phyloP scores from a whole-genome alignment of 192 early-diverging fungal species.

The Entomortierella lignicola region DNA sequence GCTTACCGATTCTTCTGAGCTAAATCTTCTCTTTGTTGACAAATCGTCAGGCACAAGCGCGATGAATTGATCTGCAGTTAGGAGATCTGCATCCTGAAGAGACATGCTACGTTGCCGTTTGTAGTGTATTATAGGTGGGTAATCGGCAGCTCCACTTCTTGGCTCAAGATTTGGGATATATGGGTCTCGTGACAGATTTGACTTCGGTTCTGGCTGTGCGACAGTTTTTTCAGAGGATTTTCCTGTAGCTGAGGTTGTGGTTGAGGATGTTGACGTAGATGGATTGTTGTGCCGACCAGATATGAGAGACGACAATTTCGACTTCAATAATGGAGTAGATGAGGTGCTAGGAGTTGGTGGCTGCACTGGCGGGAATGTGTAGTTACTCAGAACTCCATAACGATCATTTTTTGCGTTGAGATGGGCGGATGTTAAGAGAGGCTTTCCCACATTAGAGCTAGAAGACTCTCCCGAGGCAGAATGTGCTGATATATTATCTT shows the following conservation, averaged over 20 bases:
- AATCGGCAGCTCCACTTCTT: constrained; percentile 32
- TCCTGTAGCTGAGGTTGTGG: not conserved
- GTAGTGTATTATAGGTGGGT: constrained; percentile 21
- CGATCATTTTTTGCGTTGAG: not conserved
- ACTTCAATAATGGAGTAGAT: not conserved
- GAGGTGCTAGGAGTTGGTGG: not conserved
- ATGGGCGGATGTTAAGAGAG: not conserved
- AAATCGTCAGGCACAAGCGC: constrained; percentile 40
- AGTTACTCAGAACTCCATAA: not conserved
- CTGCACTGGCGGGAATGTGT: not conserved
- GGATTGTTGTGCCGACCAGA: not conserved
- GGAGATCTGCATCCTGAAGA: constrained; percentile 44
- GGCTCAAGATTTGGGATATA: constrained; percentile 30
- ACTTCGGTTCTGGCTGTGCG: not conserved
- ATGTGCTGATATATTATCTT: not conserved
- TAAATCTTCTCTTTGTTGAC: constrained; percentile 37
- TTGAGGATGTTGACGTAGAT: not conserved
- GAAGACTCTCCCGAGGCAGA: not conserved
- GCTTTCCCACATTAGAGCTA: not conserved
- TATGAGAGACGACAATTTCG: constrained; percentile 20
- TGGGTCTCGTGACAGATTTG: not conserved
- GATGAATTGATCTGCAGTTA: constrained; percentile 52
- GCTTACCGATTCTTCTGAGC: constrained; percentile 45
- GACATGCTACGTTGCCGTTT: constrained; percentile 52
- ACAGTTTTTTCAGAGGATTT: not conserved